Evolutionary conservation across 140 eudicot species (phyloP), one percentile per base, ranked within the genome.

Genomic region (Flaveria floridana): DNA sequence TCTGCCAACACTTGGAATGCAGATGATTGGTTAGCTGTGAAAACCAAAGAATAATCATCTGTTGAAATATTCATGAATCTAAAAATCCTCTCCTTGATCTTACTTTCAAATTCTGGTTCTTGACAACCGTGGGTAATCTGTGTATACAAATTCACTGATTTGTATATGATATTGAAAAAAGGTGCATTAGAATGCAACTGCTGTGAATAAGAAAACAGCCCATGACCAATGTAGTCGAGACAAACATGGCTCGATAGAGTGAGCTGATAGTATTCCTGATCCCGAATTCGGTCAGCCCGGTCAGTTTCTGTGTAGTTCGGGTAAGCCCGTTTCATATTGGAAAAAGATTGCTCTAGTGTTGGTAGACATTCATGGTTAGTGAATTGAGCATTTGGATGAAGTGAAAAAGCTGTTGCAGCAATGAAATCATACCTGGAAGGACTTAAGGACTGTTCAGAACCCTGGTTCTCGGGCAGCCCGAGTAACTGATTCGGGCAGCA

Each of bases 361-460:
- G 97, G 96, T 30, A 92, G 78, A 46, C 96, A 86, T 39, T 92
- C 96, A 48, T 88, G 97, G 72, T 92, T 87, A 4, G 97, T 89
- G 85, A 87, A 92, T 46, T 71, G 82, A 51, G 85, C 68, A 56
- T 83, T 70, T 25, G 90, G 97, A 34, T 89, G 80, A 26, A 92
- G 85, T 23, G 96, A 80, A 21, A 82, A 75, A 30, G 78, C 58
- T 1, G 89, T 84, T 59, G 95, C 85, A 11, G 89, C 73, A 1
- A 76, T 74, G 75, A 92, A 92, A 64, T 84, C 86, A 6, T 81
- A 81, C 78, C 86, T 82, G 37, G 86, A 80, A 57, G 82, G 79
- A 20, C 68, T 51, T 39, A 70, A 20, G 13, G 62, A 3, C 39
- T 67, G 57, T 25, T 71, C 59, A 34, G 80, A 41, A 39, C 64